A percentile compares a stretch with the other conserved stretches of the same genome.
Evolutionary conservation across 2,329 filamentous ascomycete species (phyloP).

Genomic region (Fusarium penzigii): DNA sequence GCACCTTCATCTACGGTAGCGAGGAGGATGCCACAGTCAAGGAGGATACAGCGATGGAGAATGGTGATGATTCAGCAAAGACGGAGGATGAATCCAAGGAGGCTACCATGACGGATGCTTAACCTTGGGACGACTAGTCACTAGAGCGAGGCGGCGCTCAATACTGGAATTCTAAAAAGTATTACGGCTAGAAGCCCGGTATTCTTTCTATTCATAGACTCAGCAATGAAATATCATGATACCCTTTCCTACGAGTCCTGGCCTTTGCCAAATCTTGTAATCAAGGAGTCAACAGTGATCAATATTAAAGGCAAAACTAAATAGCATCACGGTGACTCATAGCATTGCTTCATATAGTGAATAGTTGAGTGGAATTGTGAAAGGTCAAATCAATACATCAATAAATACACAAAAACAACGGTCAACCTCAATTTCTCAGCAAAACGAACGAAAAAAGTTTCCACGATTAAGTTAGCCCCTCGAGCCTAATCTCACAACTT

Average conservation of each 20-base stretch:
- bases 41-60: constrained; percentile 25
- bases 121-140: background rate
- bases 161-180: no score
- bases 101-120: constrained; percentile 20
- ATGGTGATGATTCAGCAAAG: constrained; percentile 3
- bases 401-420: background rate
- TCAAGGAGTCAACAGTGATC: no score
- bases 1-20: constrained; percentile 31
- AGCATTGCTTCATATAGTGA: no score
- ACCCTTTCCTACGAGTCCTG: background rate
- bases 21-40: constrained; percentile 5
- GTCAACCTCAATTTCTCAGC: background rate
- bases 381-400: background rate
- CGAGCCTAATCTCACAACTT: background rate
- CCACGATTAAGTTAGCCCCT: background rate
- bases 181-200: no score
- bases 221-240: background rate
- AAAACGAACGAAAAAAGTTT: constrained; percentile 9
- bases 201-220: background rate
- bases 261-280: no score
- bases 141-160: no score
- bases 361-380: background rate
- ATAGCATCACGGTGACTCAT: no score
- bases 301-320: no score
- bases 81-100: constrained; percentile 12